These are phyloP conservation scores for Vaccinium darrowii DNA, from an alignment of 148 eudicot species.

Conservation along the genomic window DNA sequence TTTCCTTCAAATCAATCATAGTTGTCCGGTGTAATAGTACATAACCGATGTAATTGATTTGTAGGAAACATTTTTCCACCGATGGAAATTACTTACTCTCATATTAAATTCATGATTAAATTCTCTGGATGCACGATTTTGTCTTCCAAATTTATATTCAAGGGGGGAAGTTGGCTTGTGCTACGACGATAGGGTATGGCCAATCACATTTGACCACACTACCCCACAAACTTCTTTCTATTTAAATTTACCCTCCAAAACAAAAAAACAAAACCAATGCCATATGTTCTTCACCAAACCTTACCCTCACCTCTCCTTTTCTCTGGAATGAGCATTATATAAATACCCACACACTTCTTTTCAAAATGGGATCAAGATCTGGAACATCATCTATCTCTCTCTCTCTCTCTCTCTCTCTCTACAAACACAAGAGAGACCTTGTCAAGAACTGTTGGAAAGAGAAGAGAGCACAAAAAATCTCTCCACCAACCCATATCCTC, in stretches of 20 bases:
- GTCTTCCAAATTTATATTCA: too few relatives aligned
- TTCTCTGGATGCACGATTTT: not conserved
- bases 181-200: not conserved
- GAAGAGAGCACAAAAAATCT: not conserved
- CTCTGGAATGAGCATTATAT: not conserved
- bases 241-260: not conserved
- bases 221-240: not conserved
- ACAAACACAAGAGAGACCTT: not conserved
- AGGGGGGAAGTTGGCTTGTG: too few relatives aligned
- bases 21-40: too few relatives aligned
- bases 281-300: not conserved
- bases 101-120: not conserved
- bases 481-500: not conserved
- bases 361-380: not conserved
- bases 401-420: not conserved
- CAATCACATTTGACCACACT: not conserved
- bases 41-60: too few relatives aligned
- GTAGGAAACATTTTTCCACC: too few relatives aligned
- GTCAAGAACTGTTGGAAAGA: not conserved
- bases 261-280: not conserved
- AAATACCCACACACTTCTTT: not conserved
- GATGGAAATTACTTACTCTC: too few relatives aligned
- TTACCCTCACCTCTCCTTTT: not conserved
- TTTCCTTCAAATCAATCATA: too few relatives aligned
- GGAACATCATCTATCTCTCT: not conserved